Evolutionary conservation across 1,284 basidiomycete genomes (phyloP).

Genomic region (Boletus smithii): DNA sequence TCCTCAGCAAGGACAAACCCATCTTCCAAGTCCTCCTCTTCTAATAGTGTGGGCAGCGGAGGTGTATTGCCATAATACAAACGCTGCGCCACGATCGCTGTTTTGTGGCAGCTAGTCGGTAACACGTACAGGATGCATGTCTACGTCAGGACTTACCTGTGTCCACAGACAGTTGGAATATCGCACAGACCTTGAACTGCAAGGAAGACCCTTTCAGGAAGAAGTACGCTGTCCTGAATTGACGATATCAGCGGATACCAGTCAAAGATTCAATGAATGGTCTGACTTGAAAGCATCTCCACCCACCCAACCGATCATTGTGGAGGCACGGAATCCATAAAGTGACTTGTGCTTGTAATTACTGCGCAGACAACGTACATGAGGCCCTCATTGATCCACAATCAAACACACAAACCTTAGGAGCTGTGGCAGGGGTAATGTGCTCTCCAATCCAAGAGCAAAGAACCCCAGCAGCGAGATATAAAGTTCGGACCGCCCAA

Average conservation of each 20-base stretch:
- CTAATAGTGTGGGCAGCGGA: slow-evolving; percentile 48
- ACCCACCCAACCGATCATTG: slow-evolving; percentile 77
- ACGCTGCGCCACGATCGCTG: slow-evolving; percentile 67
- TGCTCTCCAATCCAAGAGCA: slow-evolving; percentile 78
- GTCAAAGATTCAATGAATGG: slow-evolving; percentile 11
- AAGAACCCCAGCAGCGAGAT: slow-evolving; percentile 71
- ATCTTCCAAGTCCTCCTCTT: slow-evolving; percentile 70
- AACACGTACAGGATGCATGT: slow-evolving; percentile 12
- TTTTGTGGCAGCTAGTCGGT: slow-evolving; percentile 15
- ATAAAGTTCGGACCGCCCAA: slow-evolving; percentile 64
- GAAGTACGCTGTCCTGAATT: slow-evolving; percentile 69
- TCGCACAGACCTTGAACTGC: slow-evolving; percentile 76
- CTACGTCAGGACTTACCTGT: slow-evolving; percentile 47
- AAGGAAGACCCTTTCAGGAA: slow-evolving; percentile 67
- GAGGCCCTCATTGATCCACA: slow-evolving; percentile 16
- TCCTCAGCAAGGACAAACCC: slow-evolving; percentile 62
- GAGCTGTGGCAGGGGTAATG: slow-evolving; percentile 77
- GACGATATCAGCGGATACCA: slow-evolving; percentile 14
- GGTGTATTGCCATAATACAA: slow-evolving; percentile 64
- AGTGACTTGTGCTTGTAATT: slow-evolving; percentile 74
- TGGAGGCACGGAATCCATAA: slow-evolving; percentile 81
- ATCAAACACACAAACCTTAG: slow-evolving; percentile 50
- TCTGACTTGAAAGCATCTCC: slow-evolving; percentile 80
- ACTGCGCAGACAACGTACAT: slow-evolving; percentile 38
- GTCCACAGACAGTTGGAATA: slow-evolving; percentile 79